Evolutionary conservation across 2,329 filamentous ascomycete species (phyloP), one percentile per base, ranked within the genome.

Genomic region (Piedraia hortae): DNA sequence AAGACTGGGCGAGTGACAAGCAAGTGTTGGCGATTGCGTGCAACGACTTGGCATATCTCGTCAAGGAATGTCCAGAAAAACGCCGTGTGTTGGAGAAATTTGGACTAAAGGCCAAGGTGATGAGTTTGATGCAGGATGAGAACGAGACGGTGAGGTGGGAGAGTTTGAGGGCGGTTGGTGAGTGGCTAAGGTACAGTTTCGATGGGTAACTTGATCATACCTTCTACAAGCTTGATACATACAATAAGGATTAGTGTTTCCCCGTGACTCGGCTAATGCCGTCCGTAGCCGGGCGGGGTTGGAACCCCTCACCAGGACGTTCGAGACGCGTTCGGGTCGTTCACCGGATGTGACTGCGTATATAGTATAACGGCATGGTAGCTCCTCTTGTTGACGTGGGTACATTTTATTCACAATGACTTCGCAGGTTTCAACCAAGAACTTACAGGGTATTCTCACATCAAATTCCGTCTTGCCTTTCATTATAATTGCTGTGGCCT

Each of bases 111-210:
- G 62, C 62, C 10, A 59, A 75, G 33, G 69, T 90, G 28, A 89
- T 91, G 78, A 73, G 78, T 49, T 54, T 91, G 38, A 91, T 91
- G 80, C 67, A 64, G 37, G 75, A 88, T 40, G 58, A 65, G 26
- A 77, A 90, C 37, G 78, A 90, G 51, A 68, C 64, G 27, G 75
- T 91, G 20, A 59, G 80, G 39, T 91, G 78, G 77, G 80, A 91
- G 54, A 85, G 74, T 46, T 50, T 91, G 49, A 64, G 71, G 37
- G 78, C 80, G 9, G 63, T 91, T 18, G 68, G 69, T 10, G 69
- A 71, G 43, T 75, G 69, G 66, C 45, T 75, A 43, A 57, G 66
- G 35, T 74, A 74, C 49, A 70, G 54, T 28, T 66, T 68, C 43
- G 59, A 64, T 5, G 10, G 10, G 9, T 21, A 13, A 21, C 6